Base-by-base conservation (phyloP, 2,329 filamentous ascomycete species). In the Tetracladium maxilliforme region DNA sequence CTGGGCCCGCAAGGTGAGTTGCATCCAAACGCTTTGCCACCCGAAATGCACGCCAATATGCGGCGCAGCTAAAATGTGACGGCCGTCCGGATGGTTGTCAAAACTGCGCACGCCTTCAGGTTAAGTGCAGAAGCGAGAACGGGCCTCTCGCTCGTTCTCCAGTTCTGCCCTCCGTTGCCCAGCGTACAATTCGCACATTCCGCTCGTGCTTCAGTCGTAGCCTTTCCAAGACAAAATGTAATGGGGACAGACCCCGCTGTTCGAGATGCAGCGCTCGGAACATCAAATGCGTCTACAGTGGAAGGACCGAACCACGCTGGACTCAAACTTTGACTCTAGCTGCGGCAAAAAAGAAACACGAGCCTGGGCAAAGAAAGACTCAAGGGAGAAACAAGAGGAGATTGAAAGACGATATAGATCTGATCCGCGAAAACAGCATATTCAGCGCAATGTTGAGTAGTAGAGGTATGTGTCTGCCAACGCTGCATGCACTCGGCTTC, bases 181-280 rank as follows among this genome's bases (percentile, higher is more conserved):
- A 19, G 23, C 16, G 7, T 16, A 7, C 14, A 22, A 11, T 23
- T 36, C 12, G 38, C 36, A n/a, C 32, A 38, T 14, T 35, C 36
- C 13, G 36, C 35, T 13, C 33, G 32, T 18, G 21, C 30, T 19
- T 32, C 35, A 19, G 33, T 16, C 38, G 35, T 18, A 35, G 33
- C 10, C 19, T 22, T 21, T 33, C 33, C 23, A 39, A 39, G 14
- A 21, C 35, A 10, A 31, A 33, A 11, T 39, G 36, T 11, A 33
- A 33, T 4, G 35, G 35, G 9, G 32, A 27, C 9, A 27, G 23
- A 16, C 10, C 27, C 17, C 21, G 14, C 10, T 39, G 36, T 28
- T 18, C 22, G 4, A 26, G 35, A 7, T 39, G 36, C 19, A 24
- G 26, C 6, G 16, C 15, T 7, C 36, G 29, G 19, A 28, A 31